These are phyloP conservation scores for Aspergillus sp. DNA, from an alignment of 2,329 filamentous ascomycete genomes.

Conservation along the genomic window DNA sequence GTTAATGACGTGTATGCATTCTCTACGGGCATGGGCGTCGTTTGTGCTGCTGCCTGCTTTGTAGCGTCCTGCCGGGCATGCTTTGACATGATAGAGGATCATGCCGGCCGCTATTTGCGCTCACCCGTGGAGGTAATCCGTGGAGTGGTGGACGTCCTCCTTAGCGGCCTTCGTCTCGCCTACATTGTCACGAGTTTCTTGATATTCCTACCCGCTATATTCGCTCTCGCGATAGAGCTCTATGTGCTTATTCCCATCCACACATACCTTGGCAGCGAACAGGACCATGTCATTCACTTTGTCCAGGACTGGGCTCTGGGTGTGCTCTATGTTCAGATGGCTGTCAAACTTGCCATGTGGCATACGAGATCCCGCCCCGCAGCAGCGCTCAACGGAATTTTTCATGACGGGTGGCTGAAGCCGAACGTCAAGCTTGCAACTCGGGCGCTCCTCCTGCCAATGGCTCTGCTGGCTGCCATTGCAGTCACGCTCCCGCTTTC, in stretches of 20 bases:
- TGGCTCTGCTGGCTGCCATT: slow-evolving; percentile 62
- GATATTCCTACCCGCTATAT: slow-evolving; percentile 78
- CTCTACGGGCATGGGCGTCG: slow-evolving; percentile 82
- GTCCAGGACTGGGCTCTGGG: slow-evolving; percentile 95
- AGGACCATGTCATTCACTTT: slow-evolving; percentile 66
- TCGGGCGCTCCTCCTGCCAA: slow-evolving; percentile 82
- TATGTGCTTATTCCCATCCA: slow-evolving; percentile 88
- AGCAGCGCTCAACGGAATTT: slow-evolving; percentile 72
- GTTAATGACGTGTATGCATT: slow-evolving; percentile 98
- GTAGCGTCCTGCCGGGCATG: slow-evolving; percentile 52
- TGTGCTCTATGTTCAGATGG: slow-evolving; percentile 84
- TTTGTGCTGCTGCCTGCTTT: slow-evolving; percentile 71
- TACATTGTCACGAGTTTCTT: slow-evolving; percentile 79
- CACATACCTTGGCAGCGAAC: slow-evolving; percentile 64
- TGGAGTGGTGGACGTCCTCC: slow-evolving; percentile 21
- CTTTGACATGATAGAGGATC: slow-evolving; percentile 29
- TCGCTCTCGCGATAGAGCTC: slow-evolving; percentile 80
- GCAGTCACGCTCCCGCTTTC: slow-evolving; percentile 69
- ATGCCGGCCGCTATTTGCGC: slow-evolving; percentile 32
- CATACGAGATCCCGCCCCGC: slow-evolving; percentile 73
- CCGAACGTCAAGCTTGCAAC: slow-evolving; percentile 81
- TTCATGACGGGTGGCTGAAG: slow-evolving; percentile 74
- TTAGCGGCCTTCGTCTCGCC: slow-evolving; percentile 57
- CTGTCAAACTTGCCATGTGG: slow-evolving; percentile 69
- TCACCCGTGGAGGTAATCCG: slow-evolving; percentile 36